Base-by-base conservation (phyloP, 176 grass and related monocot genomes). In the Paspalum vaginatum region DNA sequence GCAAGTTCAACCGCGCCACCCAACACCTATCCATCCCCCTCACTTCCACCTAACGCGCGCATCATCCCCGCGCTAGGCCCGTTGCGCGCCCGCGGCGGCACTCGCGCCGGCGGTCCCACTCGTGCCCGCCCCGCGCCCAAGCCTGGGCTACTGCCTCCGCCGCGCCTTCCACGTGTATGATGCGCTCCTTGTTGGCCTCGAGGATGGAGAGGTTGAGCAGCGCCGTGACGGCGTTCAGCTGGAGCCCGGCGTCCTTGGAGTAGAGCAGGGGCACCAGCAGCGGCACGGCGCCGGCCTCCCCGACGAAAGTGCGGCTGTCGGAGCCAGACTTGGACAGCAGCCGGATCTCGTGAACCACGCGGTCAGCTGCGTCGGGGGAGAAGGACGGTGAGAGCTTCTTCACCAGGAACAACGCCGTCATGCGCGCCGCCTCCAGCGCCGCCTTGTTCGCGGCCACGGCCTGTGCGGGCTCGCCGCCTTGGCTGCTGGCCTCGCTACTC, bases 101-200 rank as follows among this genome's bases (percentile, higher is more conserved):
- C n/a, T n/a, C n/a, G n/a, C n/a, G n/a, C n/a, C n/a, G n/a, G n/a
- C n/a, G n/a, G n/a, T n/a, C n/a, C n/a, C n/a, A n/a, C n/a, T n/a
- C n/a, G n/a, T n/a, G n/a, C n/a, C n/a, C n/a, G n/a, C n/a, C n/a
- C n/a, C n/a, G n/a, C n/a, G n/a, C n/a, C n/a, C n/a, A n/a, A n/a
- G n/a, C n/a, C n/a, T n/a, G n/a, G n/a, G n/a, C n/a, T n/a, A 99
- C 76, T 1, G 86, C 91, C 37, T 96, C 88, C 3, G 88, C 44
- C 22, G 79, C 91, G 74, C 97, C 93, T 27, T 99, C 91, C 4
- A 84, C 87, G 81, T 99, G 93, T 93, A 99, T 96, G 82, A 99
- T 93, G 58, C 86, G 93, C 88, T 90, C 87, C 85, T 93, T 95
- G 90, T 99, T 99, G 27, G 93, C 88, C 61, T 99, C 97, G 22